Evolutionary conservation across 2,329 filamentous ascomycete genomes (phyloP).

Genomic region (Aphanocladium album): DNA sequence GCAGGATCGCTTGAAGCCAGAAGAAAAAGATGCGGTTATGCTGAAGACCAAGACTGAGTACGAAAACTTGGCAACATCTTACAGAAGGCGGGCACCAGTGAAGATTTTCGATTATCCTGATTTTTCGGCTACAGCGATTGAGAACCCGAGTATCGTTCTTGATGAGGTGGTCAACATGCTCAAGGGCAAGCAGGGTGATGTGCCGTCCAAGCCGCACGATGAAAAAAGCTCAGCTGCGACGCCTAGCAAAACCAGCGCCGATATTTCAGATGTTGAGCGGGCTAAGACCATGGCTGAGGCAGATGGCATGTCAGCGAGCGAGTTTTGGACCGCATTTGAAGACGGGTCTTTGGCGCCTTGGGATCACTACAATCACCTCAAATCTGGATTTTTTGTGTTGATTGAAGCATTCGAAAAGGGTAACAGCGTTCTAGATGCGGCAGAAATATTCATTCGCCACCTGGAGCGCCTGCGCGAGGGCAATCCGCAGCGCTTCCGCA

Average conservation of each 20-base stretch:
- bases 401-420: constrained; percentile 22
- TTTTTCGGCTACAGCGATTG: constrained; percentile 15
- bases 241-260: neutral
- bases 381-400: constrained; percentile 28
- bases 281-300: constrained; percentile 12
- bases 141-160: neutral
- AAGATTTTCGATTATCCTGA: constrained; percentile 22
- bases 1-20: constrained; percentile 23
- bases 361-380: constrained; percentile 31
- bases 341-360: constrained; percentile 24
- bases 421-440: constrained; percentile 22
- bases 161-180: constrained; percentile 18
- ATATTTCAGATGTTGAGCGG: neutral
- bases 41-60: constrained; percentile 9
- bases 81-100: constrained; percentile 11
- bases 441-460: constrained; percentile 25
- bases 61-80: constrained; percentile 17
- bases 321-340: constrained; percentile 26
- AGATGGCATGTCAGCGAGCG: constrained; percentile 7
- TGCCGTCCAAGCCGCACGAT: neutral
- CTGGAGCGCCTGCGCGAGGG: constrained; percentile 21
- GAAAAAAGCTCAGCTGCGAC: neutral
- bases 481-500: constrained; percentile 27
- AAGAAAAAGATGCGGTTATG: constrained; percentile 16
- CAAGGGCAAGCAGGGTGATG: constrained; percentile 8